phyloP scores from a whole-genome alignment of 2,329 filamentous ascomycete species.

The Claviceps digitariae region DNA sequence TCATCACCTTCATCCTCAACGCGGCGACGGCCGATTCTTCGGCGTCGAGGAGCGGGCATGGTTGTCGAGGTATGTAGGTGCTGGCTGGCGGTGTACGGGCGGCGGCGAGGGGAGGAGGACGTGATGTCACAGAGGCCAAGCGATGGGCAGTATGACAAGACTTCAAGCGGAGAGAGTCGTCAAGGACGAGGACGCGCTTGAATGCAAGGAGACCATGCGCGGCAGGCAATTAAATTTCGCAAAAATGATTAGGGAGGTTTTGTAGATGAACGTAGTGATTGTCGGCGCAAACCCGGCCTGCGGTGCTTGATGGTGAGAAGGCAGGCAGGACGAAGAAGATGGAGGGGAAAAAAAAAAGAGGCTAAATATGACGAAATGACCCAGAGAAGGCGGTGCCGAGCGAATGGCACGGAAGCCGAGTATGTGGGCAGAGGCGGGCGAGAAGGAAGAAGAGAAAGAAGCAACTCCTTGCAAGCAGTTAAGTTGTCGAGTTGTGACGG shows the following conservation, averaged over 20 bases:
- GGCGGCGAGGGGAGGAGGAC: not conserved
- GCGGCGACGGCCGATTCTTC: conserved; percentile 55
- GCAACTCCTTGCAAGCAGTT: not conserved
- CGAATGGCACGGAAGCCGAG: not conserved
- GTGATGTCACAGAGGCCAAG: conserved; percentile 2
- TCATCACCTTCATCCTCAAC: conserved; percentile 60
- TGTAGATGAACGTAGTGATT: not conserved
- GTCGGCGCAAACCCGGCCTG: conserved; percentile 11
- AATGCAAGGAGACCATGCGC: conserved; percentile 16
- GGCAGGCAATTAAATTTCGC: conserved; percentile 1
- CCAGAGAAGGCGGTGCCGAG: not conserved
- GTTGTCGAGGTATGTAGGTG: conserved; percentile 10
- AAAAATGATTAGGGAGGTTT: conserved; percentile 4
- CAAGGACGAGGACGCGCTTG: conserved; percentile 14
- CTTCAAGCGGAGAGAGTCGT: conserved; percentile 15
- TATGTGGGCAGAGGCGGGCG: not conserved
- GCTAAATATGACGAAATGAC: not conserved
- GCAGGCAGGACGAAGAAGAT: not conserved
- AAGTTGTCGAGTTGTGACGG: conserved; percentile 1
- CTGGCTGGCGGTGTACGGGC: no score
- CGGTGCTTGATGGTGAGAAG: conserved; percentile 8
- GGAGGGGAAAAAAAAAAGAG: conserved; percentile 4
- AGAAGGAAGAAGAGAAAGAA: not conserved
- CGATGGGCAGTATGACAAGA: conserved; percentile 11
- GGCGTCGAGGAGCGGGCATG: conserved; percentile 38